A percentile compares a stretch with the other conserved stretches of the same genome.
These are phyloP conservation scores for Hemerocallis citrina DNA, from an alignment of 106 monocot genomes.

Conservation along the genomic window DNA sequence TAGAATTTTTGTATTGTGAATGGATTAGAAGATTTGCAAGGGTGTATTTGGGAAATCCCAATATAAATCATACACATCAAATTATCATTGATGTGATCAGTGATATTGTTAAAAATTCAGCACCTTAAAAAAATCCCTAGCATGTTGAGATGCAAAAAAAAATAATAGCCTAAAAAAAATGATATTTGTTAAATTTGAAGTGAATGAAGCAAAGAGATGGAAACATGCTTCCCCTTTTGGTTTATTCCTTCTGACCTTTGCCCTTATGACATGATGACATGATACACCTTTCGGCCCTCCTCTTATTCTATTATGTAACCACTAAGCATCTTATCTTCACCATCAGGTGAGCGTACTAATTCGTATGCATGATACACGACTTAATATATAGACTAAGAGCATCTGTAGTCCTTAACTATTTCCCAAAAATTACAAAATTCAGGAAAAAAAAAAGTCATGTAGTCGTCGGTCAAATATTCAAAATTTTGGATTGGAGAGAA, in stretches of 20 bases:
- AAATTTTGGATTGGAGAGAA: too few species aligned
- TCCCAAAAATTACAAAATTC: too few species aligned
- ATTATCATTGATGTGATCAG: not conserved
- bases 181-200: not conserved
- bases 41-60: not conserved
- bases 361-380: too few species aligned
- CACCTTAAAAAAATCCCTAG: not conserved
- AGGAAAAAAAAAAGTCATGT: too few species aligned
- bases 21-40: not conserved
- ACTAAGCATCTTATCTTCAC: not conserved
- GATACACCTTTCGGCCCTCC: not conserved
- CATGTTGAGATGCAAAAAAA: not conserved
- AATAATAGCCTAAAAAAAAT: not conserved
- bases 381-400: too few species aligned
- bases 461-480: too few species aligned
- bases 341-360: not conserved
- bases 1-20: too few species aligned
- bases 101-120: not conserved
- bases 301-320: not conserved
- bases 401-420: too few species aligned
- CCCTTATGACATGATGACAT: not conserved
- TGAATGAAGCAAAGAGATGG: not conserved
- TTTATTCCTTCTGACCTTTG: conserved; percentile 1
- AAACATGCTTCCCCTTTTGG: conserved; percentile 13
- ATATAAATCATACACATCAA: too few species aligned